Conservation (phyloP, 192 early-diverging fungal species). For the Podila minutissima region DNA sequence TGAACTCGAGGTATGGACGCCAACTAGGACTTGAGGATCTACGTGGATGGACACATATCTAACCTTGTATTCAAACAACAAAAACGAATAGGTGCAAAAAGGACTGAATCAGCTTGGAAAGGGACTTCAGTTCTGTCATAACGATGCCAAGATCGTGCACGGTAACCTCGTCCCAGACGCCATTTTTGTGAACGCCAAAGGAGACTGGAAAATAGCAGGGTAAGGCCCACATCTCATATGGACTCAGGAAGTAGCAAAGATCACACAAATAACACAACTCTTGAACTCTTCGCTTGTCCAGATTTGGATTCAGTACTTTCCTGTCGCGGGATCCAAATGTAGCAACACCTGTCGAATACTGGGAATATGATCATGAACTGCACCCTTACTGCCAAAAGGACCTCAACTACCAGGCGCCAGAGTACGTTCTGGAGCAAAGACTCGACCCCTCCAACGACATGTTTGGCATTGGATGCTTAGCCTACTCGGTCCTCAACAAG, state of each 20-base stretch:
- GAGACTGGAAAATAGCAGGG: constrained; percentile 87
- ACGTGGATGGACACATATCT: not conserved
- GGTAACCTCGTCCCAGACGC: constrained; percentile 76
- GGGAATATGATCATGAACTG: constrained; percentile 68
- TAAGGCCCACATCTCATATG: constrained; percentile 21
- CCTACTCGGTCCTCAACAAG: constrained; percentile 74
- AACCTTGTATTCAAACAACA: too few relatives aligned
- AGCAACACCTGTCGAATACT: constrained; percentile 37
- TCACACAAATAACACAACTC: not conserved
- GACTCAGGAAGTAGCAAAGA: not conserved
- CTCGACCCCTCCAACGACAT: constrained; percentile 70
- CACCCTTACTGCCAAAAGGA: constrained; percentile 67
- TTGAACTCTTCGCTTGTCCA: constrained; percentile 6
- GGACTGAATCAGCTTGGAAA: constrained; percentile 78
- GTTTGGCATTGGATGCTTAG: constrained; percentile 84
- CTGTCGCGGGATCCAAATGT: constrained; percentile 53
- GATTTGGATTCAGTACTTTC: constrained; percentile 74
- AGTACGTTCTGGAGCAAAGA: constrained; percentile 70
- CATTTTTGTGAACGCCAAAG: constrained; percentile 80
- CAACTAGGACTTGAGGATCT: not conserved
- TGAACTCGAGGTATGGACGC: constrained; percentile 68
- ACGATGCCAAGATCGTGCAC: constrained; percentile 78
- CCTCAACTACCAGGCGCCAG: constrained; percentile 67
- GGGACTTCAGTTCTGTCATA: constrained; percentile 81
- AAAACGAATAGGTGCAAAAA: constrained; percentile 69